A percentile compares a stretch with the other conserved stretches of the same genome.
phyloP scores from a whole-genome alignment of 495 filamentous ascomycete species.

The Extremus antarcticus region DNA sequence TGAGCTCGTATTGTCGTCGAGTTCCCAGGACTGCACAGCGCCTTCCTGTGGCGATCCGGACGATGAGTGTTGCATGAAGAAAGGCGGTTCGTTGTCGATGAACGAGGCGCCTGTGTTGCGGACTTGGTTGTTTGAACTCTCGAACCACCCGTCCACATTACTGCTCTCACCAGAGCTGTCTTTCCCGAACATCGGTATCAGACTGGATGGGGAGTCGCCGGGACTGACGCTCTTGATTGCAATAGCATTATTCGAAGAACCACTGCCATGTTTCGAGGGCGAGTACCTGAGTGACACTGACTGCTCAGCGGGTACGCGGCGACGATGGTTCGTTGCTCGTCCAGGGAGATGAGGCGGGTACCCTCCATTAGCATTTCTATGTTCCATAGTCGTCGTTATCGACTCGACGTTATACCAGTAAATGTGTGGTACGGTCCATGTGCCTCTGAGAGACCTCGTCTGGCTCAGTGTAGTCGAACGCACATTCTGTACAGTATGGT shows the following conservation, averaged over 20 bases:
- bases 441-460: too few relatives aligned
- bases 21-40: neutral
- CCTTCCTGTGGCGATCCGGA: constrained; percentile 25
- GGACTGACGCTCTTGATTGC: constrained; percentile 1
- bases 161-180: constrained; percentile 35
- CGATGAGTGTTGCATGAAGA: constrained; percentile 30
- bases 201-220: constrained; percentile 5
- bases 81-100: constrained; percentile 31
- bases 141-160: constrained; percentile 34
- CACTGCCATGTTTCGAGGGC: neutral
- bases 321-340: constrained; percentile 20
- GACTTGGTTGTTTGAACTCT: constrained; percentile 31
- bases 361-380: too few relatives aligned
- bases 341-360: too few relatives aligned
- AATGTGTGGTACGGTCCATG: too few relatives aligned
- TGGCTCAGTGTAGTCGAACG: too few relatives aligned
- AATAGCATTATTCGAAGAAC: constrained; percentile 10
- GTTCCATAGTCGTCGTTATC: too few relatives aligned
- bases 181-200: constrained; percentile 12
- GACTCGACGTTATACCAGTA: too few relatives aligned
- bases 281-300: constrained; percentile 28
- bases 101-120: constrained; percentile 16
- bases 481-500: too few relatives aligned
- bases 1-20: neutral
- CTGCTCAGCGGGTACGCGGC: constrained; percentile 24